A percentile compares a stretch with the other conserved stretches of the same genome.
Evolutionary conservation across 2,329 filamentous ascomycete genomes (phyloP).

Genomic region (Colletotrichum salicis): DNA sequence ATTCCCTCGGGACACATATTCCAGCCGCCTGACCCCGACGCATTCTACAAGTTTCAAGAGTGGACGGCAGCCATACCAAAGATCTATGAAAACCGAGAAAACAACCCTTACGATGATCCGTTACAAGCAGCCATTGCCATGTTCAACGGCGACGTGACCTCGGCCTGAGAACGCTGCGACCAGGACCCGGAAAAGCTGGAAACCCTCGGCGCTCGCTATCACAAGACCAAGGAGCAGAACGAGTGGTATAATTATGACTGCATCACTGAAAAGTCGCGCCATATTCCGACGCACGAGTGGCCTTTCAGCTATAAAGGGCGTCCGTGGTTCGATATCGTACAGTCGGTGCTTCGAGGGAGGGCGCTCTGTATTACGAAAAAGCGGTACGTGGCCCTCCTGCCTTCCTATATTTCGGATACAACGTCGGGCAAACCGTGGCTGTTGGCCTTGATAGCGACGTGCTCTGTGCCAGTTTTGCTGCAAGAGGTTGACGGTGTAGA

Average conservation of each 20-base stretch:
- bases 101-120: background rate
- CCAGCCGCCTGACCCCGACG: background rate
- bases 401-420: background rate
- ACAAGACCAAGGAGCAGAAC: background rate
- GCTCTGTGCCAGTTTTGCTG: background rate
- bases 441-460: background rate
- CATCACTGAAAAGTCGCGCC: background rate
- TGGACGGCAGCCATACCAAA: background rate
- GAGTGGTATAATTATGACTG: background rate
- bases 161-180: background rate
- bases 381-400: background rate
- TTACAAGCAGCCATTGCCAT: background rate
- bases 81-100: background rate
- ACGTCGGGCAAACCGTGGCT: background rate
- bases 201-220: background rate
- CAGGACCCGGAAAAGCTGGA: background rate
- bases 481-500: background rate
- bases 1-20: background rate
- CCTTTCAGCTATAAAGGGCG: background rate
- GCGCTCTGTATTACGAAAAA: background rate
- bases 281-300: background rate
- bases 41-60: background rate
- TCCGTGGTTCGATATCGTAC: background rate
- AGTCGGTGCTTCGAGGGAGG: background rate
- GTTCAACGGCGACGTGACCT: constrained; percentile 6